Percentiles rank a stretch among this genome's conserved stretches.
Evolutionary conservation across 805 yeast species (phyloP).

Genomic region (Saccharomycopsis sp.): DNA sequence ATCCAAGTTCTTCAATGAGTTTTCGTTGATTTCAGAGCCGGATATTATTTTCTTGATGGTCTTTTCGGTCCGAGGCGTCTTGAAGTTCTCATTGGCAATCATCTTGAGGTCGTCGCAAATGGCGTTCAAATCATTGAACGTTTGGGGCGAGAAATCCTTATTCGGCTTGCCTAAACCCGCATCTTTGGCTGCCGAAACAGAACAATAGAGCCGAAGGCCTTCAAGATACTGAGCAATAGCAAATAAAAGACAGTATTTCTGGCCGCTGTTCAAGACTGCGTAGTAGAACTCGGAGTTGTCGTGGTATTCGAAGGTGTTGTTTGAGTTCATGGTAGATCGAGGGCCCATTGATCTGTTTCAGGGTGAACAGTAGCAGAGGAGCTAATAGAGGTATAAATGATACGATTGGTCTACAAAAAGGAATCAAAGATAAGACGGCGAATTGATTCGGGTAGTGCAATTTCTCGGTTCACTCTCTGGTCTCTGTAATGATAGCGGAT

Average conservation of each 20-base stretch:
- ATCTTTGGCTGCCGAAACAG: neutral
- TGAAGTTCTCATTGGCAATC: neutral
- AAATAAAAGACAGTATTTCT: neutral
- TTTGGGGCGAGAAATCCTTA: neutral
- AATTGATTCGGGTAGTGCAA: too few species aligned
- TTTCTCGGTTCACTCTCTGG: too few species aligned
- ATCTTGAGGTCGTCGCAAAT: neutral
- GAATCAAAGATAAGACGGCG: too few species aligned
- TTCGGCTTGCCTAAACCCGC: neutral
- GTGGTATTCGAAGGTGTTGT: neutral
- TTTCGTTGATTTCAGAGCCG: neutral
- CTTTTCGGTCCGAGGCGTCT: neutral
- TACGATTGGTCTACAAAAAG: too few species aligned
- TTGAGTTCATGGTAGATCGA: neutral
- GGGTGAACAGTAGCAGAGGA: too few species aligned
- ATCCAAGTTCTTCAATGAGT: neutral
- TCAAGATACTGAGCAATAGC: slow-evolving; percentile 3
- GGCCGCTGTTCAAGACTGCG: neutral
- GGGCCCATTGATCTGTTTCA: too few species aligned
- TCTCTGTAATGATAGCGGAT: too few species aligned
- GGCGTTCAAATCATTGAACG: neutral
- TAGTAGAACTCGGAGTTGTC: neutral
- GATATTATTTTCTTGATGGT: neutral
- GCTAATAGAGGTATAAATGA: too few species aligned
- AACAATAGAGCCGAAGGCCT: slow-evolving; percentile 1